Base-by-base conservation (phyloP, 2,329 filamentous ascomycete species). In the Elsinoe australis region DNA sequence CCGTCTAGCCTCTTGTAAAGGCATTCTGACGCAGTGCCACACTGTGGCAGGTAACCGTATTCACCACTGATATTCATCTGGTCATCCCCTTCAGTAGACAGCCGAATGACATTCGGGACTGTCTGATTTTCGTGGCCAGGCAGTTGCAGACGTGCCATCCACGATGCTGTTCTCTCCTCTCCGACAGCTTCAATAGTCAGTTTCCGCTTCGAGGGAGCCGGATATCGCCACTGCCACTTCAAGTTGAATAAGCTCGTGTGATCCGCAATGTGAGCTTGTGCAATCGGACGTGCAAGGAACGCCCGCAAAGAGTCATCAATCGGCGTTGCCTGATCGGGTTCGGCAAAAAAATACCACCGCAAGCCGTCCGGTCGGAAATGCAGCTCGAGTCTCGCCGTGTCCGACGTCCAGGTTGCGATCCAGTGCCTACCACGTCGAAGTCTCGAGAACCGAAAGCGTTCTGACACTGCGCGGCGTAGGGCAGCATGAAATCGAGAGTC, bases 1-100 rank as follows among this genome's bases (percentile, higher is more conserved):
- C 18, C 19, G 19, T 56, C 29, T 15, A 44, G 45, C 22, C 63
- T 70, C 54, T 70, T 72, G 59, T 82, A 80, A 17, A 83, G 59
- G 47, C 72, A 71, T 12, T 70, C 67, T 17, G 63, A 69, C 0
- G 79, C 72, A 3, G 74, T 80, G 4, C 78, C 79, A 55, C 80
- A 84, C 4, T 74, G 61, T 8, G 69, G 71, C 1, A 78, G 62
- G 7, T 72, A 63, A 5, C 65, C 54, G 54, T 80, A 83, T 0
- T 57, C 57, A 2, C 80, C 80, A 2, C 58, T 59, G 8, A 81
- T 58, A 45, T 72, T 62, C 3, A 47, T 12, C 3, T 28, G 18
- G 10, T 50, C 32, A 1, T 67, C 57, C 12, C 54, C 52, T 26
- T 54, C 41, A 3, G 59, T 53, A 10, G 64, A 54, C 2, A 82